Evolutionary conservation across 371 early-diverging fungal species (phyloP), one percentile per base, ranked within the genome.

Genomic region (Mucor mucedo): DNA sequence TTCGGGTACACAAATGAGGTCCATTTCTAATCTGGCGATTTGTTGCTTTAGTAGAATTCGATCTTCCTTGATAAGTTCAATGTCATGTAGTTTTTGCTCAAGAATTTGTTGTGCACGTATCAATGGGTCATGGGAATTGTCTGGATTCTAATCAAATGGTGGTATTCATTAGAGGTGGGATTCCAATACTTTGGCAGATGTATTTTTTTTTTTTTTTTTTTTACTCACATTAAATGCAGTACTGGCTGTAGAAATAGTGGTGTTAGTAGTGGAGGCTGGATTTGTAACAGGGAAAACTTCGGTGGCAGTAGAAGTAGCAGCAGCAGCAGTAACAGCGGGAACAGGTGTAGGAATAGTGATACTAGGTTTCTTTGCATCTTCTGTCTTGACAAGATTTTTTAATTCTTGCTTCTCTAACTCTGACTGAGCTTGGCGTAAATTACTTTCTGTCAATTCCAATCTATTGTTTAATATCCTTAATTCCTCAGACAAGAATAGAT

Each of bases 21-120:
- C 80, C 60, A 80, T 68, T 56, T 80, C 72, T 13, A 75, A 58
- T 33, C 72, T 73, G 0, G 65, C 65, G 21, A 73, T 65, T 33
- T 77, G 75, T 28, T 80, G 75, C 33, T 80, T 80, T 29, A 80
- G 49, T 13, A 52, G 68, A 40, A 77, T 75, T 1, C 80, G 73
- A 16, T 75, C 71, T 40, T 80, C 77, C 60, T 77, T 80, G 38
- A 80, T 71, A 30, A 58, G 42, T 60, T 80, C 77, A 11, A 77
- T 73, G 49, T 77, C 80, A 35, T 62, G 69, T 41, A 77, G 29
- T 27, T 64, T 71, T 49, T 73, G 70, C 41, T 68, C 70, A 9
- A 77, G 48, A 8, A 63, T 30, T 39, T 73, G 73, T 28, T 76
- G 73, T 1, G 60, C 56, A 32, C 57, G 68, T 38, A 68, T 55